phyloP scores from a whole-genome alignment of 306 rosid species.

The Chamaecrista fasciculata region DNA sequence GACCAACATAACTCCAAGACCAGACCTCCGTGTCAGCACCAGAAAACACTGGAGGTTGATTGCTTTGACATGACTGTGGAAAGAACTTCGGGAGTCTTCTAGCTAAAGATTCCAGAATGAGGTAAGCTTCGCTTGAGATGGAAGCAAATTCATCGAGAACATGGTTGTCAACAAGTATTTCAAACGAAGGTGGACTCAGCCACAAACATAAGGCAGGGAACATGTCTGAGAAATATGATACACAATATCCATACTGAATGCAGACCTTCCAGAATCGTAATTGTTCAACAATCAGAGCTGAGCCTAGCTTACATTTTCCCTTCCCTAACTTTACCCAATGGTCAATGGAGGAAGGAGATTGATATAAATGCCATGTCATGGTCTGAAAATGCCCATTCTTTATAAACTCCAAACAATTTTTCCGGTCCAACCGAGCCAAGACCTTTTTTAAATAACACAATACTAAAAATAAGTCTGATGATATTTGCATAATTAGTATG shows the following conservation, averaged over 20 bases:
- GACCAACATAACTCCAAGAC: conserved; percentile 91
- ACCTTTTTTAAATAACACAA: conserved; percentile 51
- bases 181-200: conserved; percentile 75
- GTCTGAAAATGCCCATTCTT: conserved; percentile 64
- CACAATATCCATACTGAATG: conserved; percentile 79
- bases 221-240: conserved; percentile 65
- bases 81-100: conserved; percentile 71
- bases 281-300: conserved; percentile 83
- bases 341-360: conserved; percentile 60
- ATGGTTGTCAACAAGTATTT: conserved; percentile 49
- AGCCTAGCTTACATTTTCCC: conserved; percentile 68
- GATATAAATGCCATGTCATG: conserved; percentile 78
- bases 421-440: conserved; percentile 60
- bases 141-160: conserved; percentile 65
- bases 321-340: conserved; percentile 72
- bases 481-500: conserved; percentile 9
- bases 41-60: conserved; percentile 34
- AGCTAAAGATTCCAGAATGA: conserved; percentile 79
- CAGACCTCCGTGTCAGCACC: conserved; percentile 59
- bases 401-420: conserved; percentile 58
- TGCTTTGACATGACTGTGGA: conserved; percentile 48
- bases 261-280: conserved; percentile 91
- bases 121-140: conserved; percentile 75
- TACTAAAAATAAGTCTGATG: conserved; percentile 28
- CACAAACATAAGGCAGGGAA: conserved; percentile 80